Evolutionary conservation across 2,329 filamentous ascomycete species (phyloP).

Genomic region (Fusarium secorum): DNA sequence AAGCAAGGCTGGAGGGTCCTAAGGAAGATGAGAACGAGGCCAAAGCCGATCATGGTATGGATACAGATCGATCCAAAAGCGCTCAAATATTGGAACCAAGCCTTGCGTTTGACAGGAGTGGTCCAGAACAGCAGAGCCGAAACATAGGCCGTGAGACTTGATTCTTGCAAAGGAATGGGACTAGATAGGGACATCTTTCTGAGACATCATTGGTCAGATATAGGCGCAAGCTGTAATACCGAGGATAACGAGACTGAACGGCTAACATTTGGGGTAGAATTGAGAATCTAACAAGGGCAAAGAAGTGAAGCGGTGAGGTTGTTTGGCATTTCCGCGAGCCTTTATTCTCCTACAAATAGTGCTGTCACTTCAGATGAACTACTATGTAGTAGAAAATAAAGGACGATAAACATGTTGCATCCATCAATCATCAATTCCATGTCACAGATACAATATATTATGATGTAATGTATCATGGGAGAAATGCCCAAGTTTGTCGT

Average conservation of each 20-base stretch:
- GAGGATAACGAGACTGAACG: not conserved
- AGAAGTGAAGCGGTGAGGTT: not conserved
- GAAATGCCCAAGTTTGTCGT: not conserved
- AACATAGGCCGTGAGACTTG: slow-evolving; percentile 12
- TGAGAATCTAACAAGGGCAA: not conserved
- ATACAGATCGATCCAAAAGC: not conserved
- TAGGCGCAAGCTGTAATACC: not conserved
- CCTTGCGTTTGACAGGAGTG: not conserved
- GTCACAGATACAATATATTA: not conserved
- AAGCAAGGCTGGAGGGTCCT: slow-evolving; percentile 33
- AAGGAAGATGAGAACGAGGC: slow-evolving; percentile 18
- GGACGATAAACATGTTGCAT: not conserved
- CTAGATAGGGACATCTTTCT: not conserved
- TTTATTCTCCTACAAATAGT: not conserved
- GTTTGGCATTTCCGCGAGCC: not conserved
- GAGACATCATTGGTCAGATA: not conserved
- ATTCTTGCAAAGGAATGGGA: not conserved
- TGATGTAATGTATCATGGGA: not conserved
- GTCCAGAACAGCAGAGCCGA: slow-evolving; percentile 4
- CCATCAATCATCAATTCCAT: not conserved
- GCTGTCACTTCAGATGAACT: not conserved
- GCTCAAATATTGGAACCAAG: not conserved
- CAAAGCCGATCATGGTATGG: not conserved
- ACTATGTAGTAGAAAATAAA: not conserved
- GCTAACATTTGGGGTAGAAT: not conserved